Evolutionary conservation across 2,329 filamentous ascomycete species (phyloP), one percentile per base, ranked within the genome.

Genomic region (Colletotrichum incanum): DNA sequence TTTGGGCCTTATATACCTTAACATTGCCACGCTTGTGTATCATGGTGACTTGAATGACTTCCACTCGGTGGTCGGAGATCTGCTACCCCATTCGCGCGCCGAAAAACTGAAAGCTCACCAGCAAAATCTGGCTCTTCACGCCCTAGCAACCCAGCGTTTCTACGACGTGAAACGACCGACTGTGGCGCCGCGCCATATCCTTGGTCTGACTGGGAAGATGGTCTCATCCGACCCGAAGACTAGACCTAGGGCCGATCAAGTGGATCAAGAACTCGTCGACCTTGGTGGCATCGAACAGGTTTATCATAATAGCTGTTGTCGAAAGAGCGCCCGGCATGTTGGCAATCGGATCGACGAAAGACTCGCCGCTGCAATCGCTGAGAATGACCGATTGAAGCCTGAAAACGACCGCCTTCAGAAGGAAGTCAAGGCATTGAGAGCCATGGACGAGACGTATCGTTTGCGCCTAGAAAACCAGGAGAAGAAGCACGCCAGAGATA

Each of bases 271-370:
- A 60, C 77, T 87, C 4, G 82, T 82, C 1, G 83, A 82, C 74
- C 79, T 87, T 0, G 86, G 86, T 5, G 85, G 85, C 7, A 78
- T 87, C 31, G 83, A 85, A 49, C 85, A 87, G 65, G 81, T 85
- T 6, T 87, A 87, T 72, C 85, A 87, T 73, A 80, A 81, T 16
- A 75, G 77, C 26, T 87, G 85, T 74, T 87, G 86, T 76, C 79
- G 80, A 45, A 86, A 83, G 74, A 67, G 55, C 28, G 43, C 45
- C 9, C 80, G 82, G 12, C 81, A 79, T 77, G 77, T 83, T 6
- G 80, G 81, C 73, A 77, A 81, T 41, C 79, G 77, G 18, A 82
- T 80, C 76, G 84, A 86, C 75, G 78, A 76, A 70, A 81, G 80
- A 45, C 77, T 81, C 16, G 75, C 74, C 2, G 73, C 72, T 0